Evolutionary conservation across 768 basidiomycete species (phyloP), one percentile per base, ranked within the genome.

Genomic region (Lentinula raphanica): DNA sequence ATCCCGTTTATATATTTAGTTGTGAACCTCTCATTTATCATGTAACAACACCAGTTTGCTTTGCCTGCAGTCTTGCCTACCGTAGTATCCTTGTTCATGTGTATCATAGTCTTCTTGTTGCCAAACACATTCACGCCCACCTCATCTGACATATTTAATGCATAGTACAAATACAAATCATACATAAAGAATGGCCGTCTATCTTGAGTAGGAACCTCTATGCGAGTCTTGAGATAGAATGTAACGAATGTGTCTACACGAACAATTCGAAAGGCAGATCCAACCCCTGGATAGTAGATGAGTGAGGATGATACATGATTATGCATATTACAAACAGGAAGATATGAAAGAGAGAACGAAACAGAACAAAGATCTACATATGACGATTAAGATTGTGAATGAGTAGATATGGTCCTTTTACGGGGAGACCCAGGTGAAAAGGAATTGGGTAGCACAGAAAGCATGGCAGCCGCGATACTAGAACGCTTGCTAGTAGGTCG

Each of bases 391-490:
- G 66, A 58, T 36, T 67, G 63, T 53, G 51, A 53, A 28, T 39
- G 35, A 21, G 51, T 36, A 35, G 79, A 77, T 38, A 66, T 65
- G 21, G 76, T 71, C 50, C 75, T 74, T 28, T 73, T 74, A 60
- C 71, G 74, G 42, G 77, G 70, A 6, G 77, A 72, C 49, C 72
- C 72, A 66, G 77, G 62, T 29, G 74, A 66, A 66, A 82, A 71
- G 3, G 79, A 71, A 68, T 84, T 80, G 45, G 85, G 85, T 59
- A 86, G 72, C 59, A 83, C 82, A 57, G 84, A 82, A 70, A 84
- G 74, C 6, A 85, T 78, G 35, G 83, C 83, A 56, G 83, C 79
- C 58, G 83, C 75, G 60, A 87, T 75, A 69, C 82, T 86, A 66
- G 78, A 83, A 66, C 87, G 85, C 70, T 83, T 87, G 45, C 75